A percentile compares a stretch with the other conserved stretches of the same genome.
Conservation (phyloP, 2,329 filamentous ascomycete genomes). For the Penicillium polonicum region DNA sequence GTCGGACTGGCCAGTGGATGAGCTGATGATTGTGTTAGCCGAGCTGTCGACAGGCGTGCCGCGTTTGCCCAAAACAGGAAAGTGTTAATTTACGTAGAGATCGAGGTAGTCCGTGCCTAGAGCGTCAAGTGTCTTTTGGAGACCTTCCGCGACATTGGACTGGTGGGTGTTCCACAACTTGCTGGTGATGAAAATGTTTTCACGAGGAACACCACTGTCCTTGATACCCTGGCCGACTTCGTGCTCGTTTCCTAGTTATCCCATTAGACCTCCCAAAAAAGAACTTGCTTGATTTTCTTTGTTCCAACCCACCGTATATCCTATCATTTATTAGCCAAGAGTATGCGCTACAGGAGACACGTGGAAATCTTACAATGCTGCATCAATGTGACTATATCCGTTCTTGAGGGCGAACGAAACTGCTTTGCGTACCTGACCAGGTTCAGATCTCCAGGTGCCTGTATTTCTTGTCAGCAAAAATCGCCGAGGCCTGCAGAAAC, state of each 20-base stretch:
- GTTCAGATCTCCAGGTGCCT: conserved; percentile 40
- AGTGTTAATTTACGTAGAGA: conserved; percentile 32
- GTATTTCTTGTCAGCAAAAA: not conserved
- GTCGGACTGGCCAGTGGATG: conserved; percentile 46
- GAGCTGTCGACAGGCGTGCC: not conserved
- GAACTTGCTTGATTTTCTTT: not conserved
- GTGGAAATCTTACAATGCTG: conserved; percentile 30
- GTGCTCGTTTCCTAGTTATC: conserved; percentile 60
- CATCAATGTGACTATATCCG: conserved; percentile 42
- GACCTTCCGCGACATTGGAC: conserved; percentile 55
- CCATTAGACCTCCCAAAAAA: not conserved
- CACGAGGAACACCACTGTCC: conserved; percentile 61
- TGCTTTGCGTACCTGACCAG: conserved; percentile 33
- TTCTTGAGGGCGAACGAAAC: conserved; percentile 36
- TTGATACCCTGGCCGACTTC: conserved; percentile 66
- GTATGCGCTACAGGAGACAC: not conserved
- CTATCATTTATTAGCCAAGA: conserved; percentile 8
- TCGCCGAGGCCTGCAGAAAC: not conserved
- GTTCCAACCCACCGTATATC: conserved; percentile 11
- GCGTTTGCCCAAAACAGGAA: not conserved
- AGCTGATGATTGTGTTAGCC: conserved; percentile 22
- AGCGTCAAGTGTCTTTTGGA: conserved; percentile 42
- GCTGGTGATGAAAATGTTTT: conserved; percentile 70
- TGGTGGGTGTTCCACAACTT: conserved; percentile 78
- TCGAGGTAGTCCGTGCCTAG: conserved; percentile 44